Conservation (phyloP, 1,139 yeast genomes). For the Lodderomyces margitis region DNA sequence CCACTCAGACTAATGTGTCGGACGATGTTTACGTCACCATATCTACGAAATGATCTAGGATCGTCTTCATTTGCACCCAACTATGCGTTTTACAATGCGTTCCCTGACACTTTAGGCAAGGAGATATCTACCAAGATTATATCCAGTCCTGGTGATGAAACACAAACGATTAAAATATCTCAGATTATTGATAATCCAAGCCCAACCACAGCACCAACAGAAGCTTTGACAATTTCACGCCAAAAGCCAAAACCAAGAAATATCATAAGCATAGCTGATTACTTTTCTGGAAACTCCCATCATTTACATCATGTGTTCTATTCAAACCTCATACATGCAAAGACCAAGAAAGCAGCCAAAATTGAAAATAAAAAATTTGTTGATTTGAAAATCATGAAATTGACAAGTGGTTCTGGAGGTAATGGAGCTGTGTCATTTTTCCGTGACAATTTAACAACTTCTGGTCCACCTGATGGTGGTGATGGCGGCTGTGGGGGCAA, state of each 20-base stretch:
- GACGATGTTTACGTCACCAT: not conserved
- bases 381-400: conserved; percentile 66
- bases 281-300: conserved; percentile 43
- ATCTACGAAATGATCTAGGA: not conserved
- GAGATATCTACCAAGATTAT: not conserved
- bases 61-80: not conserved
- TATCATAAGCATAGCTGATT: conserved; percentile 28
- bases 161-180: conserved; percentile 3
- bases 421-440: conserved; percentile 83
- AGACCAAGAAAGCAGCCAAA: conserved; percentile 29
- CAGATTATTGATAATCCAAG: conserved; percentile 2
- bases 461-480: conserved; percentile 98
- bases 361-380: conserved; percentile 43
- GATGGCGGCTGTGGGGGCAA: conserved; percentile 96
- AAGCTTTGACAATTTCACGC: not conserved
- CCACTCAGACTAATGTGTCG: not conserved
- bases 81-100: conserved; percentile 2
- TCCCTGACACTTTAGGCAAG: not conserved
- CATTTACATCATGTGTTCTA: conserved; percentile 37
- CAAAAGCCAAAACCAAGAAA: conserved; percentile 4
- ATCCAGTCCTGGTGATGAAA: not conserved
- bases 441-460: conserved; percentile 78
- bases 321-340: conserved; percentile 8
- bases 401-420: conserved; percentile 86
- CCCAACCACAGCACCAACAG: conserved; percentile 2